Evolutionary conservation across 2,329 filamentous ascomycete species (phyloP), one percentile per base, ranked within the genome.

Genomic region (Volutella citrinella): DNA sequence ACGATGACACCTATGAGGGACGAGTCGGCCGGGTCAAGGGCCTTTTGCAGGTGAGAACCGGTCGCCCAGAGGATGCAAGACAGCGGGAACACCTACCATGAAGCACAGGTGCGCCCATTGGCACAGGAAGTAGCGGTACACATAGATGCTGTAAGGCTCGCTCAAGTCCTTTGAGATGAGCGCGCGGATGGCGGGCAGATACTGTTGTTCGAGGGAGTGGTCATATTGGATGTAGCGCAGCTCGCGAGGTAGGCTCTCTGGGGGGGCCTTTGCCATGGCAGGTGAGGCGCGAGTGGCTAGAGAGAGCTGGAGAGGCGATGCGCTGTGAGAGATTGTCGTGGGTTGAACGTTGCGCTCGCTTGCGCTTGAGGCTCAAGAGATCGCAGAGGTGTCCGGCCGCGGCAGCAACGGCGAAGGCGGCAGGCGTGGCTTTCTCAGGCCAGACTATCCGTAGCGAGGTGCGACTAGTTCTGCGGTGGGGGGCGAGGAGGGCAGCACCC

Each of bases 61-160:
- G n/a, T n/a, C n/a, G n/a, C n/a, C n/a, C n/a, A n/a, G n/a, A n/a
- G n/a, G n/a, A n/a, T n/a, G n/a, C n/a, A n/a, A n/a, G n/a, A n/a
- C n/a, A n/a, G n/a, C n/a, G n/a, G n/a, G n/a, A n/a, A n/a, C n/a
- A 43, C 54, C 40, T 20, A 91, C 89, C 81, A 97, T 87, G 64
- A 88, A 97, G 64, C 93, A 98, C n/a, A 98, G 69, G 56, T 97
- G 84, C 6, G 87, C 86, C 93, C 93, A 98, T 75, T 97, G 89
- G 58, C 94, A 95, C 13, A 98, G 70, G 54, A 98, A 98, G 62
- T 98, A 98, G 19, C 93, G 82, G 63, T 97, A 98, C 38, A 98
- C 93, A 68, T 98, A 98, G 59, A 98, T 97, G 65, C 91, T 97
- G 63, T 98, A 98, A 3, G 93, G 93, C 63, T 98, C 93, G 50